These are phyloP conservation scores for Eucalyptus globulus DNA, from an alignment of 345 rosid species.

Conservation along the genomic window DNA sequence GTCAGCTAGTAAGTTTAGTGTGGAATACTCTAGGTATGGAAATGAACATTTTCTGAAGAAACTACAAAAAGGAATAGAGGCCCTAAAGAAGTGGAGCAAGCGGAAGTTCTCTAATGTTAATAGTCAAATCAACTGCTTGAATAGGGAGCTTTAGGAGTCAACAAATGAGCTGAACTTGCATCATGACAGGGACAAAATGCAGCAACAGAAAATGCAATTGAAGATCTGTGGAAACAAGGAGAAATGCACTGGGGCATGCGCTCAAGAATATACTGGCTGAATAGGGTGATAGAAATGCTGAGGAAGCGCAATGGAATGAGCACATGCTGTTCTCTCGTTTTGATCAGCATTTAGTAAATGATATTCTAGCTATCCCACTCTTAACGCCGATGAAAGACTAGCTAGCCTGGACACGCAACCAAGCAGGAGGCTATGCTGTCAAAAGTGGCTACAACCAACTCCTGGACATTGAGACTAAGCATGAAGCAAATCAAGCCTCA, in stretches of 20 bases:
- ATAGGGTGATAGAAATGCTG: background rate
- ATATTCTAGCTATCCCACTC: background rate
- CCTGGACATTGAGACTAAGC: background rate
- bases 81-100: background rate
- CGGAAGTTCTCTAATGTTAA: background rate
- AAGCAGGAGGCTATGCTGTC: background rate
- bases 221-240: background rate
- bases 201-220: background rate
- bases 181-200: background rate
- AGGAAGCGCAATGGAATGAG: background rate
- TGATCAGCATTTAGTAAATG: background rate
- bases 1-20: background rate
- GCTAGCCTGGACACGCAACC: rapidly evolving
- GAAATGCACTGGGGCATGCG: rapidly evolving
- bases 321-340: background rate
- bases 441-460: background rate
- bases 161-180: background rate
- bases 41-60: background rate
- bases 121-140: background rate
- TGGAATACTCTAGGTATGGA: background rate
- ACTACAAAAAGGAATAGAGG: background rate
- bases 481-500: background rate
- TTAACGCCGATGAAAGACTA: background rate
- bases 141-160: background rate
- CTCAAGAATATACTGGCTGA: background rate